These are phyloP conservation scores for Parasitella parasitica DNA, from an alignment of 371 early-diverging fungal genomes.

Conservation along the genomic window DNA sequence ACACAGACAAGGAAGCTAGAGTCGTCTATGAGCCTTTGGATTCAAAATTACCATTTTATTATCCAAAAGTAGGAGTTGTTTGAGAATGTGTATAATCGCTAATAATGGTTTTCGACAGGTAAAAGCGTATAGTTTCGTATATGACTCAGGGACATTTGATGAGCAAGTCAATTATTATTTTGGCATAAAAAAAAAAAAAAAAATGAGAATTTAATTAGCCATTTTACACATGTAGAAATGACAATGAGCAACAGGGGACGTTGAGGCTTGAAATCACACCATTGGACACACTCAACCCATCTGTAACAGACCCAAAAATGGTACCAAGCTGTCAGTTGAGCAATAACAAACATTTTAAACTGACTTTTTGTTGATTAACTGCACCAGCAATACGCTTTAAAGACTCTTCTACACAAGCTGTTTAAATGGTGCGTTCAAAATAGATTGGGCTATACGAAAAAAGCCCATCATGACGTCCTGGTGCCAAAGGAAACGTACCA, in stretches of 20 bases:
- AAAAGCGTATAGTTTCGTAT: conserved; percentile 45
- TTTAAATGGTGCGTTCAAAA: conserved; percentile 80
- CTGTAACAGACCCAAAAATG: conserved; percentile 47
- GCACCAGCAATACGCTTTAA: conserved; percentile 67
- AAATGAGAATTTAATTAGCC: neutral
- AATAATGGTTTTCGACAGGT: conserved; percentile 18
- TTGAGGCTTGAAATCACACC: conserved; percentile 38
- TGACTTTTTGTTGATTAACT: too few species aligned
- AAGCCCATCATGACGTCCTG: conserved; percentile 68
- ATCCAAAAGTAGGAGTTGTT: conserved; percentile 58
- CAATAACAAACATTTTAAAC: neutral
- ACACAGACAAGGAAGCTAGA: conserved; percentile 13
- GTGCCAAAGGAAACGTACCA: conserved; percentile 70
- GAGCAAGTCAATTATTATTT: neutral
- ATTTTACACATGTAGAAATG: neutral
- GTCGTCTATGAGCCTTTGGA: conserved; percentile 28
- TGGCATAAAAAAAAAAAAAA: neutral
- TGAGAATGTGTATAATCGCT: neutral
- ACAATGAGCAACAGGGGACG: conserved; percentile 6
- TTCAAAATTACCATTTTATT: conserved; percentile 64
- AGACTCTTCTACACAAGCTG: conserved; percentile 64
- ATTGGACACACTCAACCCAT: conserved; percentile 2
- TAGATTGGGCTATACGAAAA: conserved; percentile 73
- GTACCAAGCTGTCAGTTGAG: conserved; percentile 20
- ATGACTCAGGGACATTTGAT: conserved; percentile 7